Evolutionary conservation across 495 filamentous ascomycete genomes (phyloP), one percentile per base, ranked within the genome.

Genomic region (Penicillium dipodomyicola): DNA sequence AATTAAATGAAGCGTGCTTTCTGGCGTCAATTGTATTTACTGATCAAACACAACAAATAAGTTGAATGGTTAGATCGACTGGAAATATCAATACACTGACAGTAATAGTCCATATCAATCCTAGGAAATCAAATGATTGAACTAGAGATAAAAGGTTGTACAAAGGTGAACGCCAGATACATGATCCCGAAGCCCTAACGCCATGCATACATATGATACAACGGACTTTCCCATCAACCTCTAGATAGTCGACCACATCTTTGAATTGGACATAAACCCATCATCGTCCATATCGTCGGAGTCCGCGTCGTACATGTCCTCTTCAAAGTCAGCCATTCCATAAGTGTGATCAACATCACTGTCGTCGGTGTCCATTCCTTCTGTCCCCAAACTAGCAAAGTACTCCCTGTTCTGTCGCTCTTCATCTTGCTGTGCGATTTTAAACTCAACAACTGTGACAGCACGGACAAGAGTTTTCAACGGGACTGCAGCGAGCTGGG

Each of bases 401-500:
- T 67, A 61, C 35, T 73, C 65, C 8, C 62, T 57, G 23, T 70
- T 69, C 40, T 73, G 63, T 45, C 69, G 57, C 19, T 71, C 63
- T 39, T 74, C 72, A 32, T 74, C 65, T 72, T 73, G 78, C 41
- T 62, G 67, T 29, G 69, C 65, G 39, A 84, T 63, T 42, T 64
- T 76, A 41, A 63, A 53, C 55, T 86, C 83, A 11, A 72, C 70
- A 20, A 78, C 72, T 9, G 65, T 65, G 0, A 85, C 82, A 33
- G 72, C 75, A 20, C 67, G 60, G 8, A 84, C 52, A 20, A 86
- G 64, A 5, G 72, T 81, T 37, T 70, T 59, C 29, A 84, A 46
- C 11, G 71, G 74, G 15, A 84, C 54, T 9, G 78, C 80, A 14
- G 72, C 68, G 15, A 75, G 57, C 52, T 75, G 71, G 52, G 85